These are phyloP conservation scores for Ilyonectria robusta DNA, from an alignment of 2,329 filamentous ascomycete genomes.

Conservation along the genomic window DNA sequence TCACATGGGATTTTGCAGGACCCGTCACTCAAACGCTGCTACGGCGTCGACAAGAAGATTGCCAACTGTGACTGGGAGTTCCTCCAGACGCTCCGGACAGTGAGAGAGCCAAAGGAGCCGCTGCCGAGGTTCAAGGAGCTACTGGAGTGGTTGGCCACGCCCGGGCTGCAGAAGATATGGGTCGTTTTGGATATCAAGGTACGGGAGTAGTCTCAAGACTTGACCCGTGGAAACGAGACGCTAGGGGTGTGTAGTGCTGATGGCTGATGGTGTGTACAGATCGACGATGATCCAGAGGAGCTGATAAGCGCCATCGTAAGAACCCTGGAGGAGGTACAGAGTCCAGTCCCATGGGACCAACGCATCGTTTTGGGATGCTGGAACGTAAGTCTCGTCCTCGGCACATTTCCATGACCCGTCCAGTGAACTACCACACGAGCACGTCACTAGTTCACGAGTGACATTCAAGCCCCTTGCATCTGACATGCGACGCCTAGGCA, in stretches of 20 bases:
- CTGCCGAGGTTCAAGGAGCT: slow-evolving; percentile 85
- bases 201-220: slow-evolving; percentile 33
- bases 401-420: not conserved
- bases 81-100: slow-evolving; percentile 76
- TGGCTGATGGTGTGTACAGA: slow-evolving; percentile 56
- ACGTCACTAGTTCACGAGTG: not conserved
- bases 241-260: not conserved
- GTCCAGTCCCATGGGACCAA: slow-evolving; percentile 74
- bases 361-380: slow-evolving; percentile 87
- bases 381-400: slow-evolving; percentile 67
- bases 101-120: slow-evolving; percentile 75
- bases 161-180: slow-evolving; percentile 80
- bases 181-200: slow-evolving; percentile 91
- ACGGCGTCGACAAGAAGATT: slow-evolving; percentile 80
- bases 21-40: slow-evolving; percentile 83
- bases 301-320: slow-evolving; percentile 79
- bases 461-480: not conserved
- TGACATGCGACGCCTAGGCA: slow-evolving; percentile 58
- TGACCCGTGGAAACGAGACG: not conserved
- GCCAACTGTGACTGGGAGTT: slow-evolving; percentile 84
- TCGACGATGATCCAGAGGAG: slow-evolving; percentile 77
- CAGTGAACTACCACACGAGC: not conserved
- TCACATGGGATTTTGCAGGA: slow-evolving; percentile 68
- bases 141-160: slow-evolving; percentile 77
- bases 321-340: slow-evolving; percentile 69